Evolutionary conservation across 2,329 filamentous ascomycete genomes (phyloP).

Genomic region (Colletotrichum cuscutae): DNA sequence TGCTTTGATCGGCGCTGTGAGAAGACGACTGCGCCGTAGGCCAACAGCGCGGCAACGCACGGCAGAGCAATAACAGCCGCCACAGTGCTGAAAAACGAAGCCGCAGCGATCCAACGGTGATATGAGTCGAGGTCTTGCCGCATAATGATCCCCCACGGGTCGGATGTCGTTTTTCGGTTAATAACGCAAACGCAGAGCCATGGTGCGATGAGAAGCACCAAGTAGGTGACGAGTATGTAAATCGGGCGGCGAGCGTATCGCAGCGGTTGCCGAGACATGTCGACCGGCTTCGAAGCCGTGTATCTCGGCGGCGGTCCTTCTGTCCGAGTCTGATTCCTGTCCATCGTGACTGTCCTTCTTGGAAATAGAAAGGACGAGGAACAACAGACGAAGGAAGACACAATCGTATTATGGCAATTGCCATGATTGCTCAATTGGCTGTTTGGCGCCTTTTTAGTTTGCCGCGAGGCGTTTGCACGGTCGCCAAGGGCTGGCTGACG

Average conservation of each 20-base stretch:
- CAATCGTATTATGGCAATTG: slow-evolving; percentile 31
- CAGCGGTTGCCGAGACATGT: slow-evolving; percentile 25
- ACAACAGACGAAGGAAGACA: slow-evolving; percentile 14
- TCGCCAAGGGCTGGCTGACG: slow-evolving; percentile 32
- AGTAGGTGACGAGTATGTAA: slow-evolving; percentile 26
- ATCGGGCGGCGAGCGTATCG: slow-evolving; percentile 26
- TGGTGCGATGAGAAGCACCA: slow-evolving; percentile 24
- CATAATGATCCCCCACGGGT: slow-evolving; percentile 21
- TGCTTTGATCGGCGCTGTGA: slow-evolving; percentile 22
- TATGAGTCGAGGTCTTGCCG: slow-evolving; percentile 25
- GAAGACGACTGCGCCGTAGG: slow-evolving; percentile 31
- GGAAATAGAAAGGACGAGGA: neutral
- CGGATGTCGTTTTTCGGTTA: slow-evolving; percentile 15
- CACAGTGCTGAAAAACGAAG: slow-evolving; percentile 23
- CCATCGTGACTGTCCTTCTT: slow-evolving; percentile 9
- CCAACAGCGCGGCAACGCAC: slow-evolving; percentile 28
- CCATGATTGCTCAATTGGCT: slow-evolving; percentile 1
- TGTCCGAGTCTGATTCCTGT: slow-evolving; percentile 13
- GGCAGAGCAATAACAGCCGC: slow-evolving; percentile 31
- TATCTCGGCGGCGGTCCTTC: slow-evolving; percentile 22
- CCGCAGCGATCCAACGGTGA: slow-evolving; percentile 20
- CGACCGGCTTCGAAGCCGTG: slow-evolving; percentile 16
- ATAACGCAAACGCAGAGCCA: slow-evolving; percentile 29
- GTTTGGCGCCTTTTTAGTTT: slow-evolving; percentile 26
- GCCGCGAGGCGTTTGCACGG: slow-evolving; percentile 25